Percentiles rank a stretch among this genome's conserved stretches.
phyloP scores from a whole-genome alignment of 1,284 basidiomycete genomes.

The Fomes fomentarius region DNA sequence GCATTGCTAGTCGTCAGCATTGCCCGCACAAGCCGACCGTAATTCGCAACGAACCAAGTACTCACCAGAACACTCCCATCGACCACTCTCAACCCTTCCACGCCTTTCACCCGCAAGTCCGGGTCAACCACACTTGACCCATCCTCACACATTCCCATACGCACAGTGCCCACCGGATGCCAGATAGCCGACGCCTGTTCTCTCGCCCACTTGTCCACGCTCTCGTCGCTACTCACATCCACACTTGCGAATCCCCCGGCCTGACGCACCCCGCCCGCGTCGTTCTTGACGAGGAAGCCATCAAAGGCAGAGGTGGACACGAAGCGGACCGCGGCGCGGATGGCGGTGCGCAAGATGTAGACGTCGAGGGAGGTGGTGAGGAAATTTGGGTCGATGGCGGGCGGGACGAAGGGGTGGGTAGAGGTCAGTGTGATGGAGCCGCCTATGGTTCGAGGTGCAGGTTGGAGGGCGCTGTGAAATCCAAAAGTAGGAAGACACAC shows the following conservation, averaged over 20 bases:
- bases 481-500: no score
- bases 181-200: constrained; percentile 17
- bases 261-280: no score
- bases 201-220: constrained; percentile 22
- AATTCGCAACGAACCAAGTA: no score
- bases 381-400: constrained; percentile 28
- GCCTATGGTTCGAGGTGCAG: constrained; percentile 10
- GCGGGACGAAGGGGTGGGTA: constrained; percentile 25
- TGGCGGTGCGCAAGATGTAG: constrained; percentile 14
- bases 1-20: no score
- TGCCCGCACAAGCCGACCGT: no score
- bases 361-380: constrained; percentile 24
- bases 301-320: constrained; percentile 19
- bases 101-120: constrained; percentile 30
- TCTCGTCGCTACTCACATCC: constrained; percentile 16
- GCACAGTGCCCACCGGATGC: constrained; percentile 30
- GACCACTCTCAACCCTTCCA: constrained; percentile 29
- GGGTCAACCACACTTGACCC: constrained; percentile 30
- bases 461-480: background rate
- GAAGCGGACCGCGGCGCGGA: constrained; percentile 16
- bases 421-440: constrained; percentile 30
- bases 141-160: constrained; percentile 25
- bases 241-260: constrained; percentile 14
- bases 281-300: constrained; percentile 22
- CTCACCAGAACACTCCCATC: constrained; percentile 35